Evolutionary conservation across 352 stramenopile species (phyloP).

Genomic region (Pythium periplocum): DNA sequence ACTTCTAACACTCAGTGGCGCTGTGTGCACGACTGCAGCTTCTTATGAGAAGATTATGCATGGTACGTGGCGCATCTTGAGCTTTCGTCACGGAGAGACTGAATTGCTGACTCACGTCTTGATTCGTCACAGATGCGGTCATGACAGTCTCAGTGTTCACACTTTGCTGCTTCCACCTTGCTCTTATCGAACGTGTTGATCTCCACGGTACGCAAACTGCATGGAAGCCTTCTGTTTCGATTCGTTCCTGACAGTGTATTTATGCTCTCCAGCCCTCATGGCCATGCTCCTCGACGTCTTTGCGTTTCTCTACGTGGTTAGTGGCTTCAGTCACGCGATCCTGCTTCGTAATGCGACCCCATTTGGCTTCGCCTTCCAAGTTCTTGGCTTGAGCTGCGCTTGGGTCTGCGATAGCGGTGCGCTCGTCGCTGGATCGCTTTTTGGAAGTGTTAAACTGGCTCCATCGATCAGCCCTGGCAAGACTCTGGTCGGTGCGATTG

Average conservation of each 20-base stretch:
- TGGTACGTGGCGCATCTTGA: conserved; percentile 3
- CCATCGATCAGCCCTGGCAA: conserved; percentile 65
- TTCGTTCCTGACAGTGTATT: not conserved
- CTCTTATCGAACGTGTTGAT: conserved; percentile 24
- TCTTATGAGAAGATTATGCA: conserved; percentile 9
- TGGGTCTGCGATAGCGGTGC: conserved; percentile 70
- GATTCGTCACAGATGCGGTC: conserved; percentile 27
- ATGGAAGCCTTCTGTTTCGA: not conserved
- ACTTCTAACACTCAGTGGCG: conserved; percentile 10
- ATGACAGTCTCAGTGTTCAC: conserved; percentile 20
- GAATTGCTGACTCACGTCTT: not conserved
- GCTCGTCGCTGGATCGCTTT: conserved; percentile 44
- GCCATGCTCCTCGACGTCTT: conserved; percentile 49
- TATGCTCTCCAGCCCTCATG: not conserved
- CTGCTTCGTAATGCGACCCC: conserved; percentile 44
- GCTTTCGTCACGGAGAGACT: not conserved
- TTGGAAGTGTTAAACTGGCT: conserved; percentile 58
- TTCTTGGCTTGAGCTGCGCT: conserved; percentile 52
- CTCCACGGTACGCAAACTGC: conserved; percentile 25
- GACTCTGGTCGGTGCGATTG: conserved; percentile 47
- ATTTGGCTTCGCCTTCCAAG: conserved; percentile 52
- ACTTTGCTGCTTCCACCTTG: conserved; percentile 36
- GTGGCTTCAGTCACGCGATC: conserved; percentile 56
- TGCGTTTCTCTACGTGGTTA: conserved; percentile 52
- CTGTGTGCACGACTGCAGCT: conserved; percentile 8